Conservation (phyloP, 176 grass and related monocot genomes). For the Themeda triandra region DNA sequence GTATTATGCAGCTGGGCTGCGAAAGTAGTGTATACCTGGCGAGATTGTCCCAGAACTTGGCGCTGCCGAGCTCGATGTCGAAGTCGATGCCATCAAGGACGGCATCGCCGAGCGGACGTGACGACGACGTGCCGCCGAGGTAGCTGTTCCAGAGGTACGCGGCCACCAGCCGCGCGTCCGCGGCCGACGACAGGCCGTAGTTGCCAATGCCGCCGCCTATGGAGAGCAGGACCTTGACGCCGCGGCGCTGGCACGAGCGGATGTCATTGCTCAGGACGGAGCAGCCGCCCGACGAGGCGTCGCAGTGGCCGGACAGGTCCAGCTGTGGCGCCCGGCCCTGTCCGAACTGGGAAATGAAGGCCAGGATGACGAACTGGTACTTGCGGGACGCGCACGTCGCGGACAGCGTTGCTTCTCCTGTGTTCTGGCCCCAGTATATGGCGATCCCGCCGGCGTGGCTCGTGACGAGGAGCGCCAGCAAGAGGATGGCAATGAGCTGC, state of each 20-base stretch:
- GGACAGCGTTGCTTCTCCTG: neutral
- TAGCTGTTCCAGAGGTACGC: slow-evolving; percentile 49
- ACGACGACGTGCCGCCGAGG: slow-evolving; percentile 4
- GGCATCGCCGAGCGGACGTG: slow-evolving; percentile 54
- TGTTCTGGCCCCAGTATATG: slow-evolving; percentile 16
- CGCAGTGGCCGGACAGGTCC: neutral
- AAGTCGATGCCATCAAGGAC: slow-evolving; percentile 79
- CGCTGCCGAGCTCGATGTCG: slow-evolving; percentile 60
- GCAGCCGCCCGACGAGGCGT: slow-evolving; percentile 19
- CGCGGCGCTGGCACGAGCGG: slow-evolving; percentile 27
- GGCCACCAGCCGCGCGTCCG: slow-evolving; percentile 28
- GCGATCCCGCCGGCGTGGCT: neutral
- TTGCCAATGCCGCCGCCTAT: slow-evolving; percentile 32
- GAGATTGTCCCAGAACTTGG: slow-evolving; percentile 57
- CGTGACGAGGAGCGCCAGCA: slow-evolving; percentile 6
- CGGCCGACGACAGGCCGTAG: slow-evolving; percentile 17
- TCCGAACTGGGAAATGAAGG: neutral
- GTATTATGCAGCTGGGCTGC: neutral
- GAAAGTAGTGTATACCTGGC: neutral
- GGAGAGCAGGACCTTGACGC: slow-evolving; percentile 56
- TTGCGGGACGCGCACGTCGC: neutral
- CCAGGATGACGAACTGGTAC: slow-evolving; percentile 11
- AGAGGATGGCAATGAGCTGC: neutral
- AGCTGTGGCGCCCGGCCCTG: neutral
- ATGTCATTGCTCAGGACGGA: slow-evolving; percentile 40